Percentiles rank a stretch among this genome's conserved stretches.
Evolutionary conservation across 176 grass and related monocot species (phyloP).

Genomic region (Chloris gayana): DNA sequence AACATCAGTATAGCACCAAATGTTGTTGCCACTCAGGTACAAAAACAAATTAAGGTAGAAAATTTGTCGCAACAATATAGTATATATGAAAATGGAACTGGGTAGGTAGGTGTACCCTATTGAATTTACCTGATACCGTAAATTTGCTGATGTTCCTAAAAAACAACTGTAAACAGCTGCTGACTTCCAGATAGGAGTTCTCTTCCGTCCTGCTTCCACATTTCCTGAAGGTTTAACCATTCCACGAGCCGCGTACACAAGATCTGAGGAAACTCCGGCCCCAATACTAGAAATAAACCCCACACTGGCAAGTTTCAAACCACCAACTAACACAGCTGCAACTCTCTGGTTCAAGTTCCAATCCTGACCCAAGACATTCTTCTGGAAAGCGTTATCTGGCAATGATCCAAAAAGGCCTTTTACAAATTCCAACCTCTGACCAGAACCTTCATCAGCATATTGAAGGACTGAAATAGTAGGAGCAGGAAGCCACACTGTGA

Average conservation of each 20-base stretch:
- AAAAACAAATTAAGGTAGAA: not conserved
- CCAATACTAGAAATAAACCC: constrained; percentile 91
- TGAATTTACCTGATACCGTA: constrained; percentile 91
- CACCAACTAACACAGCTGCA: constrained; percentile 80
- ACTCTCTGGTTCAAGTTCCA: constrained; percentile 84
- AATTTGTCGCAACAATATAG: constrained; percentile 1
- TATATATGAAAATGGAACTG: constrained; percentile 11
- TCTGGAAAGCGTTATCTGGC: constrained; percentile 98
- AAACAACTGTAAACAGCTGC: constrained; percentile 86
- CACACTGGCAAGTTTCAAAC: constrained; percentile 85
- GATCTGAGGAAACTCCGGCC: constrained; percentile 85
- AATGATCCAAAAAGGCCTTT: constrained; percentile 80
- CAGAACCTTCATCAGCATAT: constrained; percentile 73
- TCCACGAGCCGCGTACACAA: constrained; percentile 61
- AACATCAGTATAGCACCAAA: not conserved
- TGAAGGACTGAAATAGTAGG: constrained; percentile 94
- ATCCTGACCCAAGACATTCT: constrained; percentile 70
- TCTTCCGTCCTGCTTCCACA: constrained; percentile 57
- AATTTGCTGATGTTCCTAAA: constrained; percentile 93
- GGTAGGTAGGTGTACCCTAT: not conserved
- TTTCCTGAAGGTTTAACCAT: constrained; percentile 56
- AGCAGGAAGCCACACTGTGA: constrained; percentile 99
- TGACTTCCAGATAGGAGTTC: constrained; percentile 86
- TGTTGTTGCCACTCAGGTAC: not conserved
- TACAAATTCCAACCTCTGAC: constrained; percentile 68